Base-by-base conservation (phyloP, 2,329 filamentous ascomycete genomes). In the Clonostachys byssicola region DNA sequence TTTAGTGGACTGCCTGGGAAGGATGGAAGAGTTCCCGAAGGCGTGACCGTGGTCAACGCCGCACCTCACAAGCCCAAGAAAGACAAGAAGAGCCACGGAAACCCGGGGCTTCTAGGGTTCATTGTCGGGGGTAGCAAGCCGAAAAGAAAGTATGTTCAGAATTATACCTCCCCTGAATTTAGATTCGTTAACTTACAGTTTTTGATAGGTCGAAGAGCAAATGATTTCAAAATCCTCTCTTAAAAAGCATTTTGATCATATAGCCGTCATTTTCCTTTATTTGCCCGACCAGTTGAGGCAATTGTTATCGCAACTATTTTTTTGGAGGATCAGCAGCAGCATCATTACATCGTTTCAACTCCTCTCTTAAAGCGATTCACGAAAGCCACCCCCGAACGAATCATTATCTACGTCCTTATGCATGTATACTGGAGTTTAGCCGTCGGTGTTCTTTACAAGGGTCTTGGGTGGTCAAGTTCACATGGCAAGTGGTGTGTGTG, bases 111-210 rank as follows among this genome's bases (percentile, higher is more conserved):
- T n/a, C 38, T 45, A 20, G 45, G 40, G 35, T 46, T 47, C 40
- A 40, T 46, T 30, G 23, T 30, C 14, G 34, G 39, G 6, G 47
- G 43, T 13, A 18, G 42, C 20, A 43, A 42, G 40, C 35, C 49
- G 14, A 52, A 51, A 45, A 53, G 51, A 41, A 51, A 51, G 49
- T 49, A 45, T 49, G 42, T 35, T 20, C 13, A 12, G 23, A 30
- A 30, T 30, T 9, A 6, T 6, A 30, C 23, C 23, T 10, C 23
- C 9, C 9, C 23, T 30, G 9, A 30, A 30, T 10, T 30, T 30
- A 9, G 23, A 30, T 10, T 10, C 23, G 8, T 30, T 3, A 30
- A 30, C 23, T 30, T 30, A 41, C 14, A 17, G 10, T 13, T 3
- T 42, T 7, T 18, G 16, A 18, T 42, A 42, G 40, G 40, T 20